Percentiles rank a stretch among this genome's conserved stretches.
Conservation (phyloP, 1,284 basidiomycete species). For the Lentinula novae-zelandiae region DNA sequence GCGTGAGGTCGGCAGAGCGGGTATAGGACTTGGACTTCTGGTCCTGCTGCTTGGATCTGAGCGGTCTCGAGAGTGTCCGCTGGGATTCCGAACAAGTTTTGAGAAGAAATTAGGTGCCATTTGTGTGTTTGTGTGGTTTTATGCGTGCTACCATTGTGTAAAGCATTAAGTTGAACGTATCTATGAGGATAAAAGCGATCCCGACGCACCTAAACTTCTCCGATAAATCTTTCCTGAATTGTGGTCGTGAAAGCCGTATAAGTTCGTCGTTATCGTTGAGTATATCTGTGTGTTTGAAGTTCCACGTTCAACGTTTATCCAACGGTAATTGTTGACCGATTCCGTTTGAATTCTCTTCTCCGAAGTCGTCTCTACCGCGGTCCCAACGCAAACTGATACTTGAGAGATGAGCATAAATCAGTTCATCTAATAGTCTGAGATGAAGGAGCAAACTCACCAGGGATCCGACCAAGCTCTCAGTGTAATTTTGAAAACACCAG, state of each 20-base stretch:
- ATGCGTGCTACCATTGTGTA: neutral
- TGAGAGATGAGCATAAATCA: neutral
- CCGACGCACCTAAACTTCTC: neutral
- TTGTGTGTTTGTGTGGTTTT: conserved; percentile 16
- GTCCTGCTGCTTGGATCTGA: conserved; percentile 24
- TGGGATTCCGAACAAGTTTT: conserved; percentile 41
- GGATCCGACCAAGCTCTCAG: no score
- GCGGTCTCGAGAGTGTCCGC: conserved; percentile 22
- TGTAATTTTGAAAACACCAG: no score
- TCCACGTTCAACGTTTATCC: neutral
- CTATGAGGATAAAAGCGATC: neutral
- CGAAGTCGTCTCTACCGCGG: neutral
- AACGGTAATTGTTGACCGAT: neutral
- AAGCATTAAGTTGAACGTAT: neutral
- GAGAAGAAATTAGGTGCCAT: conserved; percentile 51
- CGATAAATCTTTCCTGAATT: neutral
- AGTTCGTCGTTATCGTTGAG: neutral
- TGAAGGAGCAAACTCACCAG: no score
- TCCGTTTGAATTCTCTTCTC: neutral
- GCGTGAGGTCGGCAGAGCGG: neutral
- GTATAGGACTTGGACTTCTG: conserved; percentile 17
- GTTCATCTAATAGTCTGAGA: neutral
- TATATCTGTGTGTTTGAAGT: neutral
- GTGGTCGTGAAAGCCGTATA: no score
- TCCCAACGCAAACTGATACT: neutral